phyloP scores from a whole-genome alignment of 305 asterid species.

The Coffea humblotiana region DNA sequence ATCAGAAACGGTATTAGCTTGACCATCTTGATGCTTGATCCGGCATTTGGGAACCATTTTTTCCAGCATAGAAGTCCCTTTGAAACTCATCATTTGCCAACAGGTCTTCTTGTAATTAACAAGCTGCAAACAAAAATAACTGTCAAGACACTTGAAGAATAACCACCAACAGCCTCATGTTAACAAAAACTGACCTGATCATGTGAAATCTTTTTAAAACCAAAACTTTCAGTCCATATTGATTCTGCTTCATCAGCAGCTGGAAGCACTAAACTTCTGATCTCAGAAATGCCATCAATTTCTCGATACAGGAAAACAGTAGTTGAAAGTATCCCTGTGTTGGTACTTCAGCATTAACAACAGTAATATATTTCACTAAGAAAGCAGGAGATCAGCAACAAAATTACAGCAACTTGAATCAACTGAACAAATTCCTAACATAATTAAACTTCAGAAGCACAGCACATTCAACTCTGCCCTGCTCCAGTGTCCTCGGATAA shows the following conservation, averaged over 20 bases:
- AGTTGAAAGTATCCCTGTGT: slow-evolving; percentile 87
- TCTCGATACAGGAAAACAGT: slow-evolving; percentile 83
- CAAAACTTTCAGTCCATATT: slow-evolving; percentile 90
- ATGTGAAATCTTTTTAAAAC: slow-evolving; percentile 56
- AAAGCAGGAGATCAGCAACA: background rate
- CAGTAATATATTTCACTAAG: background rate
- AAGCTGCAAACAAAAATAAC: slow-evolving; percentile 51
- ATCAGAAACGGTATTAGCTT: slow-evolving; percentile 45
- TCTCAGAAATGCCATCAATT: slow-evolving; percentile 72
- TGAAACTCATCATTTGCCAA: slow-evolving; percentile 88
- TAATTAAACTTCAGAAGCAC: background rate
- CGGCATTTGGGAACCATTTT: slow-evolving; percentile 68
- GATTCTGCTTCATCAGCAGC: slow-evolving; percentile 84
- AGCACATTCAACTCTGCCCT: background rate
- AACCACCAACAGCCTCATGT: slow-evolving; percentile 4
- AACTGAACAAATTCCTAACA: background rate
- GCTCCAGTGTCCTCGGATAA: background rate
- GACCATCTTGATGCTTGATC: slow-evolving; percentile 49
- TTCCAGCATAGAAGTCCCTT: slow-evolving; percentile 85
- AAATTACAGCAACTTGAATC: background rate
- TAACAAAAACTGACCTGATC: slow-evolving; percentile 55
- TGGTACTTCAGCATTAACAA: slow-evolving; percentile 8
- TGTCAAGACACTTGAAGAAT: slow-evolving; percentile 19
- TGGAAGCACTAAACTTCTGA: slow-evolving; percentile 79
- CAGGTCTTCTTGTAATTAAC: slow-evolving; percentile 57